phyloP scores from a whole-genome alignment of 495 filamentous ascomycete species.

The Trichoderma erinaceum region DNA sequence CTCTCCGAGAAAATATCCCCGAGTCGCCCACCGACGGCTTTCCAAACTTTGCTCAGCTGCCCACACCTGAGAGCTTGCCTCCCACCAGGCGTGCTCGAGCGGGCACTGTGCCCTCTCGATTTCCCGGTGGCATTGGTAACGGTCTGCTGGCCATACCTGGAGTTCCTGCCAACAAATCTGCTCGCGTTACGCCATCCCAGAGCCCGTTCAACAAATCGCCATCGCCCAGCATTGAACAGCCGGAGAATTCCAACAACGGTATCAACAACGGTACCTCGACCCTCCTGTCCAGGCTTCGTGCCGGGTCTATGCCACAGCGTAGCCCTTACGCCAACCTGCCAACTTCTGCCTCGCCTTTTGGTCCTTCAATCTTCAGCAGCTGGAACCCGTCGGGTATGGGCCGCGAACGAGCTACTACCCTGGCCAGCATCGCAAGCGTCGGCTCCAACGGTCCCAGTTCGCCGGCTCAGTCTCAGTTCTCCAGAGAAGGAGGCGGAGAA shows the following conservation, averaged over 20 bases:
- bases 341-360: conserved; percentile 62
- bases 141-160: conserved; percentile 56
- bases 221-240: conserved; percentile 62
- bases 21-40: conserved; percentile 97
- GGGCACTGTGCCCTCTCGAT: conserved; percentile 93
- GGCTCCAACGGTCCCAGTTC: conserved; percentile 81
- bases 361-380: conserved; percentile 80
- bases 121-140: conserved; percentile 60
- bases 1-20: conserved; percentile 92
- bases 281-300: conserved; percentile 78
- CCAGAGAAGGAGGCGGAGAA: conserved; percentile 77
- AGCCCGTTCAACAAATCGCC: conserved; percentile 78
- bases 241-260: conserved; percentile 43
- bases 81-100: conserved; percentile 68
- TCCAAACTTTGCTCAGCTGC: conserved; percentile 73
- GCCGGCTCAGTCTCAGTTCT: conserved; percentile 83
- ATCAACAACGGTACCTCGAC: conserved; percentile 38
- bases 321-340: conserved; percentile 57
- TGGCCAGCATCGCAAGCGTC: conserved; percentile 69
- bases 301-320: conserved; percentile 92
- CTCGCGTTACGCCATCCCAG: conserved; percentile 81
- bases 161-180: conserved; percentile 74
- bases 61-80: conserved; percentile 50
- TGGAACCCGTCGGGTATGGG: conserved; percentile 60
- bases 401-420: conserved; percentile 73